A percentile compares a stretch with the other conserved stretches of the same genome.
These are phyloP conservation scores for Imleria badia DNA, from an alignment of 768 basidiomycete genomes.

Conservation along the genomic window DNA sequence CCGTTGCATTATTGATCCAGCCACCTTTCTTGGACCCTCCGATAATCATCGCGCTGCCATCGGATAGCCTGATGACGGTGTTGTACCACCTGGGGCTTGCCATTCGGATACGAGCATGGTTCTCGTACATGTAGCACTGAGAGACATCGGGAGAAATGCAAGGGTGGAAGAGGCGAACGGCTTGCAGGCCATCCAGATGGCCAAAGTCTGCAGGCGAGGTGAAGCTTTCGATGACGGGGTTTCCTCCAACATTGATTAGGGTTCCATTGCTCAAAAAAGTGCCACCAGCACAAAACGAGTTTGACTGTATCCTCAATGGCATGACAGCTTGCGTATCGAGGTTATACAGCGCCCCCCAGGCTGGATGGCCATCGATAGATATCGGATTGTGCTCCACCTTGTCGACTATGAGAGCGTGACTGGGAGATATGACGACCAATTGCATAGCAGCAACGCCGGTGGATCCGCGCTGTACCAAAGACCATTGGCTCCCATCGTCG, in stretches of 20 bases:
- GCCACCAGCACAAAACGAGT: conserved; percentile 87
- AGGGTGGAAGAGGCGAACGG: conserved; percentile 69
- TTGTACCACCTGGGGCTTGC: conserved; percentile 83
- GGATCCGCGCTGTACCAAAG: conserved; percentile 58
- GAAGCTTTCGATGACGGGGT: conserved; percentile 65
- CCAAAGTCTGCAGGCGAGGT: conserved; percentile 75
- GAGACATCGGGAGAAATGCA: conserved; percentile 50
- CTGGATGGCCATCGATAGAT: conserved; percentile 69
- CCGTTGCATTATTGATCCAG: conserved; percentile 82
- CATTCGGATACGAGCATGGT: conserved; percentile 63
- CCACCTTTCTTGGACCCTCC: conserved; percentile 81
- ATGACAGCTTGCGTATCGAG: conserved; percentile 59
- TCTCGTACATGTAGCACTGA: conserved; percentile 63
- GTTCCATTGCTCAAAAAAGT: conserved; percentile 77
- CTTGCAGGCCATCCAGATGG: conserved; percentile 70
- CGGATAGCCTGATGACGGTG: conserved; percentile 64
- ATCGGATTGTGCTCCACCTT: conserved; percentile 87
- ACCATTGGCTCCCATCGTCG: conserved; percentile 42
- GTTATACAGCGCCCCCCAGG: conserved; percentile 78
- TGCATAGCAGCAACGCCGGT: conserved; percentile 85
- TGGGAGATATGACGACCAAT: conserved; percentile 61
- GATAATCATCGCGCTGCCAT: conserved; percentile 82
- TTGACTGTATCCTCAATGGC: conserved; percentile 66
- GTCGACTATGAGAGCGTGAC: conserved; percentile 73
- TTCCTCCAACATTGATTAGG: conserved; percentile 77